Percentiles rank a stretch among this genome's conserved stretches.
Conservation (phyloP, 805 yeast genomes). For the Geotrichum ghanense region DNA sequence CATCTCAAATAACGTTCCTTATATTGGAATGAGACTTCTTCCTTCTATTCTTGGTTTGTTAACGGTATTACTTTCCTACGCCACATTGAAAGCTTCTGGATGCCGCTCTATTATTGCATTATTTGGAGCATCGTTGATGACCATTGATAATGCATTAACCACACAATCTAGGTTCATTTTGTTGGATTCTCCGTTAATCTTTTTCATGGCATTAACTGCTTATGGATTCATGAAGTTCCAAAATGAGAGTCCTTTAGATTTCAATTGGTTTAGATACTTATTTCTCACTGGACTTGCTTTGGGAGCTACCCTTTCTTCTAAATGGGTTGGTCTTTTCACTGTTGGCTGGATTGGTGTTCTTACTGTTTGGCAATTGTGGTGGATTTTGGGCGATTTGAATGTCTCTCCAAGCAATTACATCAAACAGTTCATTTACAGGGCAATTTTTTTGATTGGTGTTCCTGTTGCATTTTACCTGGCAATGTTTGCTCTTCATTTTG, state of each 20-base stretch:
- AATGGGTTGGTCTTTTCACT: slow-evolving; percentile 63
- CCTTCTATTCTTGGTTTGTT: slow-evolving; percentile 45
- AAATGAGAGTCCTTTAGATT: slow-evolving; percentile 32
- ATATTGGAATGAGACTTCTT: slow-evolving; percentile 43
- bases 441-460: slow-evolving; percentile 34
- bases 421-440: slow-evolving; percentile 32
- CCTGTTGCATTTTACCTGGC: slow-evolving; percentile 51
- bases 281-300: slow-evolving; percentile 35
- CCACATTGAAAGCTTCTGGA: slow-evolving; percentile 43
- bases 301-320: slow-evolving; percentile 50
- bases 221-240: slow-evolving; percentile 42
- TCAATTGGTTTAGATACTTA: slow-evolving; percentile 43
- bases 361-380: slow-evolving; percentile 50
- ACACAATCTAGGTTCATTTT: slow-evolving; percentile 48
- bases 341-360: slow-evolving; percentile 49
- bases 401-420: slow-evolving; percentile 30
- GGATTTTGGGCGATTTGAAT: slow-evolving; percentile 52
- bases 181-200: slow-evolving; percentile 33
- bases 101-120: slow-evolving; percentile 41
- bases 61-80: slow-evolving; percentile 41
- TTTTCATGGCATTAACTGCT: slow-evolving; percentile 35
- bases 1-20: slow-evolving; percentile 32
- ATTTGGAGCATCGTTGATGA: slow-evolving; percentile 40
- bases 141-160: slow-evolving; percentile 54
- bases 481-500: slow-evolving; percentile 48